Conservation (phyloP, 306 rosid genomes). For the Vigna unguiculata region DNA sequence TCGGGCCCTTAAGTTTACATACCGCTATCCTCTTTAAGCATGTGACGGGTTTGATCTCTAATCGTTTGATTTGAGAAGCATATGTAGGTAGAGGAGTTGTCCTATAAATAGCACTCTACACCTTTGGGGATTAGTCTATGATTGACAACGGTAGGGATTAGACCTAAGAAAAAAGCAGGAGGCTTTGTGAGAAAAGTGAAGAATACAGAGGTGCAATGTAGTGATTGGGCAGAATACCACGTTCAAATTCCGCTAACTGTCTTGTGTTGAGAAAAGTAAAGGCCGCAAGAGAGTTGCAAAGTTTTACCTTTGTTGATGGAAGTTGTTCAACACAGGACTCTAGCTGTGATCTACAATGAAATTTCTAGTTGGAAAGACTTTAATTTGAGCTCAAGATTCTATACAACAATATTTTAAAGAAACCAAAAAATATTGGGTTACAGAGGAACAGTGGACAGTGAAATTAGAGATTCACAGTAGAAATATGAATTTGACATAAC, state of each 20-base stretch:
- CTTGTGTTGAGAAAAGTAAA: neutral
- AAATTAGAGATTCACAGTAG: neutral
- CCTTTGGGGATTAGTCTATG: too few relatives aligned
- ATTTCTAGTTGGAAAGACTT: constrained; percentile 29
- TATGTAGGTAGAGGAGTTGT: too few relatives aligned
- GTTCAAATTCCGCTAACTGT: constrained; percentile 1
- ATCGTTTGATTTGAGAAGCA: too few relatives aligned
- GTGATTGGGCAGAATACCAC: neutral
- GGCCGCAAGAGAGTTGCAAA: too few relatives aligned
- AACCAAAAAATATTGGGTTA: neutral
- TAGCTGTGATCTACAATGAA: constrained; percentile 14
- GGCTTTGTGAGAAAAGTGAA: constrained; percentile 2
- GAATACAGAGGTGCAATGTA: neutral
- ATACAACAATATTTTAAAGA: neutral
- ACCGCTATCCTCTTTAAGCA: too few relatives aligned
- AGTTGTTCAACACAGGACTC: constrained; percentile 6
- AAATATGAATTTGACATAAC: neutral
- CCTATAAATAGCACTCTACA: too few relatives aligned
- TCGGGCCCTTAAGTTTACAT: too few relatives aligned
- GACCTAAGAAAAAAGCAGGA: neutral
- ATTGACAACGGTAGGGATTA: too few relatives aligned
- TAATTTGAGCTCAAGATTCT: constrained; percentile 33
- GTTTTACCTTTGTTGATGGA: constrained; percentile 26
- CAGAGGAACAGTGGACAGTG: constrained; percentile 17
- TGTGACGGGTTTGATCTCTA: too few relatives aligned